Evolutionary conservation across 208 protist genomes (phyloP).

Genomic region (Crithidia acanthocephali): DNA sequence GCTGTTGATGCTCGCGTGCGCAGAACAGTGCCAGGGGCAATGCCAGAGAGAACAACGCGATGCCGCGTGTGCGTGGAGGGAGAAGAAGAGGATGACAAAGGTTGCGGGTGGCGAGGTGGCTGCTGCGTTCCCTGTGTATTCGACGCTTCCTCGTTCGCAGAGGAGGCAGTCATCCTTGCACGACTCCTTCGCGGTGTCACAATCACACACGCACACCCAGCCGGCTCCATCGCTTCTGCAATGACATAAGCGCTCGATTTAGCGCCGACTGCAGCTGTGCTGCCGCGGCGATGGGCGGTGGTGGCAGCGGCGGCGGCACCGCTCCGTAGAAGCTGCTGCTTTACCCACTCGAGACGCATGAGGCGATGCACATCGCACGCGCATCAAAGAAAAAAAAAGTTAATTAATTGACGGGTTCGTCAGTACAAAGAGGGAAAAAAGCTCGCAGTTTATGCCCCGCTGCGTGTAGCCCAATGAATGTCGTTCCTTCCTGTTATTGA

Average conservation of each 20-base stretch:
- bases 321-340: slow-evolving; percentile 15
- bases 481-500: background rate
- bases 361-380: background rate
- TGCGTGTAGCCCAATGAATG: background rate
- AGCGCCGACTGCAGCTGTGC: background rate
- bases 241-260: slow-evolving; percentile 30
- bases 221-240: slow-evolving; percentile 27
- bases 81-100: too few species aligned
- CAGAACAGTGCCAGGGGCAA: slow-evolving; percentile 36
- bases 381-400: background rate
- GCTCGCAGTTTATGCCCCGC: background rate
- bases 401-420: too few species aligned
- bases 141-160: background rate
- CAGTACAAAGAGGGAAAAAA: background rate
- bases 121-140: background rate
- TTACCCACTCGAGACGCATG: slow-evolving; percentile 30
- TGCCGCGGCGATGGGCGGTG: background rate
- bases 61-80: background rate
- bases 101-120: background rate
- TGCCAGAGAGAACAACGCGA: slow-evolving; percentile 31
- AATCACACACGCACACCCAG: slow-evolving; percentile 28
- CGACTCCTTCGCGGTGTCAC: slow-evolving; percentile 1
- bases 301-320: background rate
- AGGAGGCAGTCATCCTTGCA: background rate
- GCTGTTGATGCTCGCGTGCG: slow-evolving; percentile 30